These are phyloP conservation scores for Naegleria gruberi DNA, from an alignment of 208 protist species.

Conservation along the genomic window DNA sequence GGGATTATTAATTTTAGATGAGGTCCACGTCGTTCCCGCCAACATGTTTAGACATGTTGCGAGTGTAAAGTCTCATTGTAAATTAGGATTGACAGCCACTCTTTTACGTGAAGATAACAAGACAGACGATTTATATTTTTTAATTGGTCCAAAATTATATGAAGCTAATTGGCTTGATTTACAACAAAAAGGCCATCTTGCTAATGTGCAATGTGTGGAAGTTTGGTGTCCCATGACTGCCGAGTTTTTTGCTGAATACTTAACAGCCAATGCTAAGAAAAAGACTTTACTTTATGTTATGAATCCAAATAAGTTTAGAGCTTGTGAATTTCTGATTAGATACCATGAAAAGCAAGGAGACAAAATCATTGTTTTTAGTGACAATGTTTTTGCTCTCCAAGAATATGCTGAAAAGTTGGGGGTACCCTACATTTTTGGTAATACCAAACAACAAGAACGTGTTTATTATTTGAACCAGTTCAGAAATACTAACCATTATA, in stretches of 20 bases:
- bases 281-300: conserved; percentile 54
- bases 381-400: conserved; percentile 90
- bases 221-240: conserved; percentile 93
- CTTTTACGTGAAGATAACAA: conserved; percentile 84
- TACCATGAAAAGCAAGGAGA: conserved; percentile 81
- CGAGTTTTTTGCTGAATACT: conserved; percentile 43
- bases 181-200: conserved; percentile 82
- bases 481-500: conserved; percentile 55
- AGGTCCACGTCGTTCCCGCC: conserved; percentile 95
- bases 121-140: conserved; percentile 92
- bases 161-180: conserved; percentile 98
- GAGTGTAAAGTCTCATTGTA: conserved; percentile 81
- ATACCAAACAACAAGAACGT: conserved; percentile 76
- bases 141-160: conserved; percentile 98
- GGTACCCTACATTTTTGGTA: conserved; percentile 83
- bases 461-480: conserved; percentile 86
- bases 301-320: conserved; percentile 79
- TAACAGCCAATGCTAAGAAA: conserved; percentile 15
- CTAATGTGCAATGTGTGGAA: conserved; percentile 93
- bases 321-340: conserved; percentile 73
- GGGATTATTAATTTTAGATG: conserved; percentile 84
- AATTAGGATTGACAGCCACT: conserved; percentile 94
- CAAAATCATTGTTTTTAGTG: conserved; percentile 98
- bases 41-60: conserved; percentile 87
- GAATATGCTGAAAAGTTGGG: conserved; percentile 78